Evolutionary conservation across 192 early-diverging fungal genomes (phyloP), one percentile per base, ranked within the genome.

Genomic region (Dispira simplex): DNA sequence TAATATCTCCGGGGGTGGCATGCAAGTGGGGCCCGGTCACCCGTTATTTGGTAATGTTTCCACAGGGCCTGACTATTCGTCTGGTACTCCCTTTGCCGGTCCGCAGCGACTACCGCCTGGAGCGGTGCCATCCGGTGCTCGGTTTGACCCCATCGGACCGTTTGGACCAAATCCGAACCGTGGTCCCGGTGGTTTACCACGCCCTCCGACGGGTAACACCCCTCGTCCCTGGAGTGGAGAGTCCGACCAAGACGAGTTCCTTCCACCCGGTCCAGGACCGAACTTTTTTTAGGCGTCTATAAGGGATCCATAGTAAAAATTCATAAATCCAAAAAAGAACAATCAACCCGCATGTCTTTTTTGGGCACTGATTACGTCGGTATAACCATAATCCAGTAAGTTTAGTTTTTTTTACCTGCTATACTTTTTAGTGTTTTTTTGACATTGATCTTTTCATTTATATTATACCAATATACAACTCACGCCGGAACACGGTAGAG

Each of bases 121-220:
- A 25, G 77, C 86, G 26, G 87, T 89, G 52, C 89, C 89, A 11
- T 80, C 91, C 13, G 90, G 90, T 25, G 93, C 93, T 11, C 79
- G 92, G 21, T 97, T 92, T 72, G 91, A 97, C 70, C 93, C 93
- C 8, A 90, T 94, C 65, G 80, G 79, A 16, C 93, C 93, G 12
- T 90, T 90, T 67, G 87, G 81, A 14, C 60, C 67, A 8, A 46
- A 54, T 57, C 79, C 79, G n/a, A 64, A 65, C 20, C 66, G 16
- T 18, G 43, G n/a, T 8, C 59, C 59, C 8, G 59, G 59, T 25
- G 43, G 59, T n/a, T 16, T 44, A n/a, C 32, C 32, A 16, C 59
- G 59, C 0, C 27, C 27, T 39, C 59, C 59, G 39, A 16, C 20
- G 28, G 20, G 39, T 20, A 9, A 25, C 44, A 43, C 20, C 9